Base-by-base conservation (phyloP, 306 rosid genomes). In the Clitoria ternatea region DNA sequence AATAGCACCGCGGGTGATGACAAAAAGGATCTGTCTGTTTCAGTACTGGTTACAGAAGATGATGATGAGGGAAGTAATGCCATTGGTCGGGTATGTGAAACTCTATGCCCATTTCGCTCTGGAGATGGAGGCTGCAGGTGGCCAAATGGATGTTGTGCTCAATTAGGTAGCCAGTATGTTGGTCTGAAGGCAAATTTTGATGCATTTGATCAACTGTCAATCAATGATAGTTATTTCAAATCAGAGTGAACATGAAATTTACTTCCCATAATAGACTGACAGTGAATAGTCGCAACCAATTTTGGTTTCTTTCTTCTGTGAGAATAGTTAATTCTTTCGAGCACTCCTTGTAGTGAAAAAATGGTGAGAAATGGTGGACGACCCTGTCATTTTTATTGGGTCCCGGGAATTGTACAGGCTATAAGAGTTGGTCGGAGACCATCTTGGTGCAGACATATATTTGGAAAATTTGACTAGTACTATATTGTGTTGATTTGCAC, bases 121-220 rank as follows among this genome's bases (percentile, higher is more conserved):
- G 79, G 75, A 48, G 96, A 80, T 17, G 97, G 97, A 77, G 86
- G 86, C 61, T 94, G 99, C 82, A 78, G 81, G 68, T 94, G 99
- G 99, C 97, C 97, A 7, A 85, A 83, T 73, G 84, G 96, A 37
- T 88, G 72, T 27, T 94, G 99, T 85, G 99, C 97, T 57, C 97
- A 87, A 75, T 63, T 83, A 48, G 70, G 90, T 33, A 91, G 97
- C 82, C 99, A 94, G 61, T 89, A 91, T 80, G 83, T 91, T 18
- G 97, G 99, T 43, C 70, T 94, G 6, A 94, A 83, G 85, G 97
- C 97, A 53, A 94, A 94, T 81, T 94, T 81, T 56, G 99, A 94
- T 75, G 99, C 97, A 14, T 86, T 94, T 57, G 97, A 94, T 79
- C 85, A 79, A 35, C 90, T 94, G 13, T 87, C 90, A 13, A 87